These are phyloP conservation scores for Entrophospora sp. DNA, from an alignment of 192 early-diverging fungal genomes.

Conservation along the genomic window DNA sequence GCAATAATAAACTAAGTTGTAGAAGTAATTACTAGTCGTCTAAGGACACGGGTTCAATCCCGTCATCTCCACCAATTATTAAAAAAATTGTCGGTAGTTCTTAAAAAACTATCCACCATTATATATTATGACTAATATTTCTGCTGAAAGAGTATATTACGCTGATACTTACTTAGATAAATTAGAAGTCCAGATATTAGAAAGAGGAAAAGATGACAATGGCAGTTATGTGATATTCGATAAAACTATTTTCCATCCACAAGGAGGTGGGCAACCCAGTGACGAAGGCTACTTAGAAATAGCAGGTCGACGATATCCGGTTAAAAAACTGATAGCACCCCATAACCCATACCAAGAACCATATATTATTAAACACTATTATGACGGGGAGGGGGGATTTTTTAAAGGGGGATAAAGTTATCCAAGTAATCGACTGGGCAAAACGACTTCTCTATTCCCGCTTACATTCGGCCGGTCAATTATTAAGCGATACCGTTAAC, in stretches of 20 bases:
- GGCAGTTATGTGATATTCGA: background rate
- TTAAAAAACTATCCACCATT: too few relatives aligned
- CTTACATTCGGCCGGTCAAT: background rate
- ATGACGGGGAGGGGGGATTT: background rate
- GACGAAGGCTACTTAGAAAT: background rate
- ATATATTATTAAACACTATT: background rate
- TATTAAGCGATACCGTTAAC: background rate
- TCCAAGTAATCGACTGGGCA: background rate
- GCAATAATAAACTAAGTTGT: conserved; percentile 10
- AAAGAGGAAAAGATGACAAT: background rate
- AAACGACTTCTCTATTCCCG: background rate
- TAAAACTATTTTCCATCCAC: background rate
- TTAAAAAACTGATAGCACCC: background rate
- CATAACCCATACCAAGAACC: background rate
- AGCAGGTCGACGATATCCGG: background rate
- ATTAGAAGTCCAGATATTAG: background rate
- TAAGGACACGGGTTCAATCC: conserved; percentile 12
- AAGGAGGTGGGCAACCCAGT: background rate
- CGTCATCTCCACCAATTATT: conserved; percentile 11
- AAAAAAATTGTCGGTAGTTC: too few relatives aligned
- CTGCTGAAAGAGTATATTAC: background rate
- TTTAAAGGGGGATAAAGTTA: background rate
- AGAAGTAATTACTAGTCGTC: background rate
- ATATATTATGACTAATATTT: too few relatives aligned
- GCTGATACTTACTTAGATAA: background rate